Base-by-base conservation (phyloP, 805 yeast species). In the Yarrowia keelungensis region DNA sequence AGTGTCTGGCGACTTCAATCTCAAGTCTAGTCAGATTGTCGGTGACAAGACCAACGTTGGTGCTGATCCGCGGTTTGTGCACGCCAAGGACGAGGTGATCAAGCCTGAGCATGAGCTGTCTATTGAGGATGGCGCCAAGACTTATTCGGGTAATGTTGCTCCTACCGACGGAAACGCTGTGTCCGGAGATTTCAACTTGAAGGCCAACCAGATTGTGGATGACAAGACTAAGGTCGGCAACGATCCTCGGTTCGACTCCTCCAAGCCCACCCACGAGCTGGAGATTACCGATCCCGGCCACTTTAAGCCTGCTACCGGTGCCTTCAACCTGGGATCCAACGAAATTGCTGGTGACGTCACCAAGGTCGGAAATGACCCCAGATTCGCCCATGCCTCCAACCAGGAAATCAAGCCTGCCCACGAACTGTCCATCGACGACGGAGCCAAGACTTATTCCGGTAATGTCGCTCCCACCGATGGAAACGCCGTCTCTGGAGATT, bases 1-100 rank as follows among this genome's bases (percentile, higher is more conserved):
- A 7, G 45, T 38, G 4, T 53, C 59, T 8, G 61, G 61, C 2
- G 61, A 54, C 22, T 54, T 54, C 9, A 54, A 54, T 38, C 61
- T 54, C 22, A 54, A 54, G 61, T 12, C 46, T 8, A 22, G 22
- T 9, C 46, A 54, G 46, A 54, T 54, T 35, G 46, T 22, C 19
- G 46, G 39, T 19, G 61, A 39, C 11, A 16, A n/a, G 41, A 39
- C 46, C 15, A 22, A 22, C 1, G 61, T 54, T 39, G 61, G 61
- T 5, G 2, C 12, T 22, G 61, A 54, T 15, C 61, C 61, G 14
- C 46, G 61, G 16, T 54, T 54, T 53, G 35, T 45, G 26, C 16
- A 26, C 7, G 53, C 5, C 36, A 46, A 22, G n/a, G 11, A 35
- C 26, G 35, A n/a, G 15, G 19, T 50, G n/a, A 22, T 46, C 50